Conservation (phyloP, 2,329 filamentous ascomycete genomes). For the Botrytis deweyae region DNA sequence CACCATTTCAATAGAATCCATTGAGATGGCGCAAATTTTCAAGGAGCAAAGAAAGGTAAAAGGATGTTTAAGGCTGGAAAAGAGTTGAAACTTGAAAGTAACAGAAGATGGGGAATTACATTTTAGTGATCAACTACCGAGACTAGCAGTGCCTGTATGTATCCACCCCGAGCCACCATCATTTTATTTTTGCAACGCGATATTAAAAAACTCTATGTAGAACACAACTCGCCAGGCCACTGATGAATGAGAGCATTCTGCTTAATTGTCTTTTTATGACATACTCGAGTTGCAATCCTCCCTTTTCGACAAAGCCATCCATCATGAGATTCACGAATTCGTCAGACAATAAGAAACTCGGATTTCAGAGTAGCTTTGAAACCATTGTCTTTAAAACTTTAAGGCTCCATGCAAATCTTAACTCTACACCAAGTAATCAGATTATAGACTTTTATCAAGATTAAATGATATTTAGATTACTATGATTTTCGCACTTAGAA, state of each 20-base stretch:
- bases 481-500: neutral
- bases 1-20: neutral
- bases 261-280: neutral
- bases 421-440: neutral
- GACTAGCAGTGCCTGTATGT: neutral
- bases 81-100: neutral
- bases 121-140: neutral
- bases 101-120: neutral
- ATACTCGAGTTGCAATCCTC: neutral
- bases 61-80: slow-evolving; percentile 12
- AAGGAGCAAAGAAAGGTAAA: neutral
- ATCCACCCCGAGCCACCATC: neutral
- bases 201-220: neutral
- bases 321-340: neutral
- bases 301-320: neutral
- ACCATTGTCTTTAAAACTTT: neutral
- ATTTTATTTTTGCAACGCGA: neutral
- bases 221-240: neutral
- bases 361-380: neutral
- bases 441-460: neutral
- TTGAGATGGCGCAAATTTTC: neutral
- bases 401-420: neutral
- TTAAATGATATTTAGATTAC: neutral
- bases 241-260: neutral
- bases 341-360: neutral